A percentile compares a stretch with the other conserved stretches of the same genome.
These are phyloP conservation scores for Nematocida ausubeli DNA, from an alignment of 371 early-diverging fungal species.

Conservation along the genomic window DNA sequence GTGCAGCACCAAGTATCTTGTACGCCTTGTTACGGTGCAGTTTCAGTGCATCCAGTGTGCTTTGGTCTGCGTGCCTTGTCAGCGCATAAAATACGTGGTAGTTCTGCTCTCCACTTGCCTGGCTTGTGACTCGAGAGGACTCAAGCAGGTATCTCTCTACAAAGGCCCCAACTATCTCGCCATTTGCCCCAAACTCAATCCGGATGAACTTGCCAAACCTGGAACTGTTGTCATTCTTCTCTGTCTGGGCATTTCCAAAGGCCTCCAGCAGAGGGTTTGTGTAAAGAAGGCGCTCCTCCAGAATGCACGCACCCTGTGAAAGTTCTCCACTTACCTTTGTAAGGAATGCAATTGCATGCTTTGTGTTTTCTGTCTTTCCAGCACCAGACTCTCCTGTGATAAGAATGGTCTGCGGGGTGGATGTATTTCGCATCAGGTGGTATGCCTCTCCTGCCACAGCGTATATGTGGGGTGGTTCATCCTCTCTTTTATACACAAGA, in stretches of 20 bases:
- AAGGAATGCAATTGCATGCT: constrained; percentile 95
- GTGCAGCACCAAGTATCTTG: constrained; percentile 80
- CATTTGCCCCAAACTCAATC: constrained; percentile 83
- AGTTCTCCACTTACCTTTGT: constrained; percentile 75
- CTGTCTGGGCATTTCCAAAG: constrained; percentile 98
- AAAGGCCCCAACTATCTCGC: constrained; percentile 82
- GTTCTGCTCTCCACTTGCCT: constrained; percentile 81
- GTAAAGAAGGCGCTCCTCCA: constrained; percentile 85
- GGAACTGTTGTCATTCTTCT: constrained; percentile 96
- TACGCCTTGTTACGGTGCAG: constrained; percentile 71
- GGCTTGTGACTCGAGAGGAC: constrained; percentile 82
- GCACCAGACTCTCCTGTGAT: constrained; percentile 99
- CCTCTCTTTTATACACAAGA: constrained; percentile 75
- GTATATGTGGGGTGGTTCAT: constrained; percentile 88
- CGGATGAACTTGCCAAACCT: constrained; percentile 98
- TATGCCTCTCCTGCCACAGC: constrained; percentile 88
- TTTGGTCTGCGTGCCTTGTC: constrained; percentile 74
- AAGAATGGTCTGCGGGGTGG: constrained; percentile 90
- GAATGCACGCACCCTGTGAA: constrained; percentile 42
- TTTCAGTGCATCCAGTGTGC: constrained; percentile 69
- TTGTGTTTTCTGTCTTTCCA: constrained; percentile 98
- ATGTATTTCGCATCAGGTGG: constrained; percentile 81
- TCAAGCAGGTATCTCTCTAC: constrained; percentile 96
- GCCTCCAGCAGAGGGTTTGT: constrained; percentile 96
- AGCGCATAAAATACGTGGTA: constrained; percentile 98